Conservation (phyloP, 2,329 filamentous ascomycete genomes). For the Fusarium verticillioides region DNA sequence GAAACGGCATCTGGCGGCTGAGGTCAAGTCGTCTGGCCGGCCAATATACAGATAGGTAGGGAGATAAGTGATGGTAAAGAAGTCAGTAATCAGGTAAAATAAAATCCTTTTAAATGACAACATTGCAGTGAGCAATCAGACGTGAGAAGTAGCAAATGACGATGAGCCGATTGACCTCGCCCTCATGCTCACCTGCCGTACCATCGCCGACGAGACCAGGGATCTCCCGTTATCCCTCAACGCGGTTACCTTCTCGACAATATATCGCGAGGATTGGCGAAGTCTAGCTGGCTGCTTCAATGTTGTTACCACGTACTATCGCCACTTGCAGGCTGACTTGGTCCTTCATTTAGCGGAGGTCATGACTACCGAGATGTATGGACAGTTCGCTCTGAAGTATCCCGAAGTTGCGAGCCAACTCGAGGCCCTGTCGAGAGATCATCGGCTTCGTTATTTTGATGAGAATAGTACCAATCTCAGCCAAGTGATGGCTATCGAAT, state of each 20-base stretch:
- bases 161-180: background rate
- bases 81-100: too few relatives aligned
- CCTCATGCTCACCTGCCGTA: constrained; percentile 21
- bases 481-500: background rate
- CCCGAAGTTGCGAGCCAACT: background rate
- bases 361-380: constrained; percentile 1
- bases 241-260: background rate
- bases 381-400: background rate
- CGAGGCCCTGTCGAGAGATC: accelerated
- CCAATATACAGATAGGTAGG: too few relatives aligned
- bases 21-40: too few relatives aligned
- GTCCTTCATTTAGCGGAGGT: background rate
- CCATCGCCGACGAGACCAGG: background rate
- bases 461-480: too few relatives aligned
- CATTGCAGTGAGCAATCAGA: too few relatives aligned
- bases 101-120: too few relatives aligned
- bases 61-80: too few relatives aligned
- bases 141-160: background rate
- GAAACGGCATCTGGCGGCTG: too few relatives aligned
- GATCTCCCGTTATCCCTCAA: constrained; percentile 1
- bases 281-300: constrained; percentile 4
- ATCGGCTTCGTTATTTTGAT: background rate
- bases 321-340: accelerated
- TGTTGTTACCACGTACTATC: accelerated
- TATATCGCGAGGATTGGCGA: background rate